Base-by-base conservation (phyloP, 2,329 filamentous ascomycete genomes). In the Metarhizium album region DNA sequence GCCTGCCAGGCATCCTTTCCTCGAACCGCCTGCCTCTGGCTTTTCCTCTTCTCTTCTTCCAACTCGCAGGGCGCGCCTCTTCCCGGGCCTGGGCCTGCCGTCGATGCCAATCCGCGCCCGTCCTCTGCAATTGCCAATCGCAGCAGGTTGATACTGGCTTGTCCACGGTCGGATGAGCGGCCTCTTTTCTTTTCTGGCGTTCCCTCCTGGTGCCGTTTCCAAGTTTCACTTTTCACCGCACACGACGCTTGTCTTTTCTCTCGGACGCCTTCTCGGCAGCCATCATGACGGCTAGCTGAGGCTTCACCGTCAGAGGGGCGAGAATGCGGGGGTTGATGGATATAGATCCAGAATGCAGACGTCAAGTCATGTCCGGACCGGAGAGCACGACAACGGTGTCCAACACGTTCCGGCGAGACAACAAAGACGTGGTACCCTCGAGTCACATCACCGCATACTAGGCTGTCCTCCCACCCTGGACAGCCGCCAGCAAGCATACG, bases 261-360 rank as follows among this genome's bases (percentile, higher is more conserved):
- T 78, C 75, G 2, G 70, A 67, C 1, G 70, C 76, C 55, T 67
- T 70, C 64, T 79, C 76, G 0, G 68, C 76, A 4, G 72, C 74
- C 20, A 75, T 70, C 74, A 79, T 78, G 24, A 76, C 67, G 0
- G 74, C 75, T 59, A 78, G 74, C 55, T 75, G 74, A 1, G 76
- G 76, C 56, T 79, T 79, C 2, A 75, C 74, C 0, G 73, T 77
- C 56, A 79, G 59, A 1, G 75, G 75, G 29, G 68, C 60, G 7
- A 76, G 54, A 38, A 78, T 74, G 35, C 70, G 74, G 0, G 69
- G 71, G 58, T 79, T 73, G 69, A 8, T 65, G 58, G 33, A 75
- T 59, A 35, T 68, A 71, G 29, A 68, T 68, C 75, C 76, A 80
- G 65, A 80, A 79, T 0, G 70, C 73, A 7, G 71, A 70, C 0